Evolutionary conservation across 2,329 filamentous ascomycete genomes (phyloP), one percentile per base, ranked within the genome.

Genomic region (Pestalotiopsis sp.): DNA sequence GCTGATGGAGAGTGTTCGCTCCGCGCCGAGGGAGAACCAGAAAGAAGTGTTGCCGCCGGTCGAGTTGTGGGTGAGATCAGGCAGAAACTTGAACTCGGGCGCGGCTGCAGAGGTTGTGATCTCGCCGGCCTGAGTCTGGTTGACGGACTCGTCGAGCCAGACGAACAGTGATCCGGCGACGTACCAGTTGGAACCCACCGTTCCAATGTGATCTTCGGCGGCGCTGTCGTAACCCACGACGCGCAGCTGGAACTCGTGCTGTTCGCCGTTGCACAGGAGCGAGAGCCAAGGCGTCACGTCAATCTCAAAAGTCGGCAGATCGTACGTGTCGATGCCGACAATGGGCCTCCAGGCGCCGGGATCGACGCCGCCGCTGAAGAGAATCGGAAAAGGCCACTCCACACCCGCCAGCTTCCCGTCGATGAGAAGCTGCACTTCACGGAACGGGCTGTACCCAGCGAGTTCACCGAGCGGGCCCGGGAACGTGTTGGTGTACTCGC

Each of bases 291-390:
- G 88, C 3, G 90, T 89, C 52, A 92, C 87, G 71, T 93, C 90
- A 66, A 92, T 89, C 74, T 92, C 89, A 67, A 91, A 87, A 70
- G 91, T 88, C 49, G 86, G 84, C 23, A 92, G 80, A 75, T 92
- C 90, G 73, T 90, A 92, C 0, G 90, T 85, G 74, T 92, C 90
- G 63, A 91, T 90, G 2, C 90, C 90, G 7, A 91, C 90, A 65
- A 92, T 84, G 0, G 91, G 90, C n/a, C 89, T 83, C 90, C 90
- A 93, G 49, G 92, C 85, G 0, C 88, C 89, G 4, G 90, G 90
- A 1, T 89, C 88, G 14, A 93, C 83, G 0, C 91, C 90, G 5
- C 91, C 90, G 2, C 91, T 92, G 71, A 92, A 93, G 63, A 93
- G 89, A 20, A 91, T 82, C 0, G 90, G 90, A 68, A 91, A 92